These are phyloP conservation scores for Bromus sterilis DNA, from an alignment of 176 grass and related monocot species.

Conservation along the genomic window DNA sequence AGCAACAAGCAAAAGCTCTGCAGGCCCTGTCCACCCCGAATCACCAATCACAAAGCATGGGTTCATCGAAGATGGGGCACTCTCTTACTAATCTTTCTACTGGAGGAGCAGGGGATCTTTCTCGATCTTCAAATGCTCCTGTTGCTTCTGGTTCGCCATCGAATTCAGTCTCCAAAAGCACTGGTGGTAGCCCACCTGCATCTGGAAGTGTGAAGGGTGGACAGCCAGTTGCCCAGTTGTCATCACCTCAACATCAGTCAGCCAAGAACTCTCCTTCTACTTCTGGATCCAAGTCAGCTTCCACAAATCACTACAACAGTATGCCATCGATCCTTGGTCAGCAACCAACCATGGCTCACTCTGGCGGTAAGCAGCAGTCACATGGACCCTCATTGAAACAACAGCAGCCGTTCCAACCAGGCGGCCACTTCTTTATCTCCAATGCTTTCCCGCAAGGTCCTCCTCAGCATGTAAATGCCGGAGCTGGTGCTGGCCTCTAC, in stretches of 20 bases:
- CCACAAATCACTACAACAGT: constrained; percentile 39
- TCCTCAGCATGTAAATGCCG: constrained; percentile 25
- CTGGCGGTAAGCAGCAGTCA: constrained; percentile 55
- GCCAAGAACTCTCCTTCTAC: constrained; percentile 51
- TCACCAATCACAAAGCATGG: constrained; percentile 65
- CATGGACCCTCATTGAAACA: constrained; percentile 42
- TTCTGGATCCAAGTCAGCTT: constrained; percentile 43
- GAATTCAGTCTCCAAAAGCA: constrained; percentile 78
- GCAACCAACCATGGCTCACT: constrained; percentile 44
- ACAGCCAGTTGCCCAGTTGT: constrained; percentile 18
- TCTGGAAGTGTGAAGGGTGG: constrained; percentile 51
- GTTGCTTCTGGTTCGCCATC: constrained; percentile 60
- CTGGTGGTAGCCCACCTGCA: constrained; percentile 56
- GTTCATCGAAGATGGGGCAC: constrained; percentile 52
- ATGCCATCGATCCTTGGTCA: constrained; percentile 77
- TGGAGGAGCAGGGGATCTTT: constrained; percentile 43
- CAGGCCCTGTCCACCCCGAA: constrained; percentile 40
- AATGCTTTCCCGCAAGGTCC: constrained; percentile 34
- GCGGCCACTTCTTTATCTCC: constrained; percentile 66
- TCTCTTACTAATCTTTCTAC: constrained; percentile 44
- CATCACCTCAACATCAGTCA: constrained; percentile 56
- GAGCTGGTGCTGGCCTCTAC: constrained; percentile 30
- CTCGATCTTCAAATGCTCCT: constrained; percentile 60
- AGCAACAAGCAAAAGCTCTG: constrained; percentile 55
- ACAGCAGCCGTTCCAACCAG: constrained; percentile 32